Conservation (phyloP, 495 filamentous ascomycete species). For the Rostrohypoxylon terebratum region DNA sequence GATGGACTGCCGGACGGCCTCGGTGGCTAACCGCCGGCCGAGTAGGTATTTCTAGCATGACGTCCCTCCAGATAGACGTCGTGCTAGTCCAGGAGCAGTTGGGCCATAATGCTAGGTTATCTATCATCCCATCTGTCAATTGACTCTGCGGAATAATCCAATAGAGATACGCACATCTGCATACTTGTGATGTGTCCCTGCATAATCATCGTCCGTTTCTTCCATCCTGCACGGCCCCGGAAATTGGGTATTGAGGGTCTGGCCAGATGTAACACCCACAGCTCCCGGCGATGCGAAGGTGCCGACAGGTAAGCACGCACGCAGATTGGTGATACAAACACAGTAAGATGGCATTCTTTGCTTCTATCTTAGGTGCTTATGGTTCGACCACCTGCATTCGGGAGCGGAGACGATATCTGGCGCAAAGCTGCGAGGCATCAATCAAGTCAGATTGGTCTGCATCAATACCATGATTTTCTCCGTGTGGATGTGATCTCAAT, state of each 20-base stretch:
- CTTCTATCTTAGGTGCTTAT: not conserved
- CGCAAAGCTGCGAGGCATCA: constrained; percentile 2
- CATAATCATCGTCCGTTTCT: constrained; percentile 3
- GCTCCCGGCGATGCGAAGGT: not conserved
- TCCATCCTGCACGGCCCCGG: constrained; percentile 10
- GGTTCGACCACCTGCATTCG: constrained; percentile 9
- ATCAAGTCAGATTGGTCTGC: not conserved
- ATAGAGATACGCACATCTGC: constrained; percentile 20
- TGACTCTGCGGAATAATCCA: constrained; percentile 7
- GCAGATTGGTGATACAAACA: constrained; percentile 2
- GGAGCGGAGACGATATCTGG: constrained; percentile 1
- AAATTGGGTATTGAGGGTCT: constrained; percentile 26
- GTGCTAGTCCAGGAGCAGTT: constrained; percentile 28
- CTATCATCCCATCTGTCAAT: constrained; percentile 11
- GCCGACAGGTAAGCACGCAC: not conserved
- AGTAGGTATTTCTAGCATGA: constrained; percentile 28
- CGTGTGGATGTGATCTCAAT: not conserved
- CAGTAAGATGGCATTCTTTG: constrained; percentile 10
- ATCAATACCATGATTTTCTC: constrained; percentile 1
- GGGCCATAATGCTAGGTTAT: constrained; percentile 18
- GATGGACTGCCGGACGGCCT: constrained; percentile 17
- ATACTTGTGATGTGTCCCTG: constrained; percentile 28
- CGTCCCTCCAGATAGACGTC: constrained; percentile 13
- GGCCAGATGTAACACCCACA: constrained; percentile 30
- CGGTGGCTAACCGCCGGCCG: constrained; percentile 1